These are phyloP conservation scores for Eutrema japonicum DNA, from an alignment of 345 rosid species.

Conservation along the genomic window DNA sequence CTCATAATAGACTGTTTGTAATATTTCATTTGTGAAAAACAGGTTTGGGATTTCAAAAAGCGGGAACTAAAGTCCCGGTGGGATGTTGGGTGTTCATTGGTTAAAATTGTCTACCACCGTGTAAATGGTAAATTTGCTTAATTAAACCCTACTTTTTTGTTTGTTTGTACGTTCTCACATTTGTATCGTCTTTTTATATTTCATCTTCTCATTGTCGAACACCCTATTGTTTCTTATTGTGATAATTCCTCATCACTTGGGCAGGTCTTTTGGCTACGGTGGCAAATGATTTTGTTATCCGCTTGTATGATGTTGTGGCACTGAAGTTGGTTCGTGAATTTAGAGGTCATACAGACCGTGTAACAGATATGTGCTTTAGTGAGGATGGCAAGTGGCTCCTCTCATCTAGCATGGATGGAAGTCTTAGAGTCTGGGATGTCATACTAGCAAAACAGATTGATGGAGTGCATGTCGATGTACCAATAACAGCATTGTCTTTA, in stretches of 20 bases:
- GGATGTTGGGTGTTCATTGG: conserved; percentile 81
- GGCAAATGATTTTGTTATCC: conserved; percentile 81
- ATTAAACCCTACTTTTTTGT: conserved; percentile 11
- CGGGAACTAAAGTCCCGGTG: conserved; percentile 67
- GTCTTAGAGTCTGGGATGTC: conserved; percentile 91
- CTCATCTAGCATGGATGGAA: conserved; percentile 97
- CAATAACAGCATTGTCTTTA: conserved; percentile 88
- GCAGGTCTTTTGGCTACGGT: conserved; percentile 92
- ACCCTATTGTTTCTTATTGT: conserved; percentile 9
- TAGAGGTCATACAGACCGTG: conserved; percentile 90
- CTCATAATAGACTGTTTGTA: neutral
- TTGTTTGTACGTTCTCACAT: neutral
- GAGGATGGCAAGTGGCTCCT: conserved; percentile 98
- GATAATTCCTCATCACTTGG: conserved; percentile 30
- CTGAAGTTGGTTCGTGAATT: conserved; percentile 90
- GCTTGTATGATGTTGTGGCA: conserved; percentile 76
- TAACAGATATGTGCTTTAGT: conserved; percentile 87
- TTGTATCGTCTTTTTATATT: neutral
- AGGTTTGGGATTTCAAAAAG: conserved; percentile 98
- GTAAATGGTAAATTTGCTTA: conserved; percentile 57
- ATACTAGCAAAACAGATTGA: conserved; percentile 90
- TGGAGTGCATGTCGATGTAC: conserved; percentile 74
- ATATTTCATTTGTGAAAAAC: conserved; percentile 28
- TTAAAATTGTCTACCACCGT: conserved; percentile 77
- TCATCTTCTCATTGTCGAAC: conserved; percentile 3